Evolutionary conservation across 176 grass and related monocot genomes (phyloP).

Genomic region (Oryza officinalis): DNA sequence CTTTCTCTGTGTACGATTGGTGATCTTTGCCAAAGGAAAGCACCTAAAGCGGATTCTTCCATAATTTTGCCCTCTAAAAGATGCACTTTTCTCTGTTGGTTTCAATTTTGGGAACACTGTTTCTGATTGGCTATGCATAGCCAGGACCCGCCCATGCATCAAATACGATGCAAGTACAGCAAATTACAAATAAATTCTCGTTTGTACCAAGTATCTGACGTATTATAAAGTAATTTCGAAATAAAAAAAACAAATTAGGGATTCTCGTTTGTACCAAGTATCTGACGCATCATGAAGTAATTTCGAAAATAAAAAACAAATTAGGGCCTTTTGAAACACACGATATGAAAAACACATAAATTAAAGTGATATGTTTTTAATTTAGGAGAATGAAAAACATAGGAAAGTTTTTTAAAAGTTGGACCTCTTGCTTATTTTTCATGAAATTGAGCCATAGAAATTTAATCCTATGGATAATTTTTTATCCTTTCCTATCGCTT

Average conservation of each 20-base stretch:
- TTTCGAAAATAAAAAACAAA: not conserved
- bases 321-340: no score
- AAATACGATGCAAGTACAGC: not conserved
- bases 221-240: not conserved
- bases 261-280: not conserved
- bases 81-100: not conserved
- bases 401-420: no score
- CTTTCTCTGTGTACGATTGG: conserved; percentile 1
- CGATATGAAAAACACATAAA: no score
- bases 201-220: not conserved
- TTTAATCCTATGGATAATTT: no score
- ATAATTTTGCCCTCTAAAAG: not conserved
- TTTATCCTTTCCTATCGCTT: no score
- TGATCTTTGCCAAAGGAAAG: conserved; percentile 34
- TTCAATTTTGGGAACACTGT: not conserved
- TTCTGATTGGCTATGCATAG: not conserved
- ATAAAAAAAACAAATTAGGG: not conserved
- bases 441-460: no score
- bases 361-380: no score
- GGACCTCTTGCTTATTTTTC: no score
- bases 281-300: not conserved
- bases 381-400: no score
- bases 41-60: conserved; percentile 36
- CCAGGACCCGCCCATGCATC: not conserved
- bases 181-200: not conserved